Evolutionary conservation across 2,329 filamentous ascomycete genomes (phyloP).

Genomic region (Aspergillus awamori): DNA sequence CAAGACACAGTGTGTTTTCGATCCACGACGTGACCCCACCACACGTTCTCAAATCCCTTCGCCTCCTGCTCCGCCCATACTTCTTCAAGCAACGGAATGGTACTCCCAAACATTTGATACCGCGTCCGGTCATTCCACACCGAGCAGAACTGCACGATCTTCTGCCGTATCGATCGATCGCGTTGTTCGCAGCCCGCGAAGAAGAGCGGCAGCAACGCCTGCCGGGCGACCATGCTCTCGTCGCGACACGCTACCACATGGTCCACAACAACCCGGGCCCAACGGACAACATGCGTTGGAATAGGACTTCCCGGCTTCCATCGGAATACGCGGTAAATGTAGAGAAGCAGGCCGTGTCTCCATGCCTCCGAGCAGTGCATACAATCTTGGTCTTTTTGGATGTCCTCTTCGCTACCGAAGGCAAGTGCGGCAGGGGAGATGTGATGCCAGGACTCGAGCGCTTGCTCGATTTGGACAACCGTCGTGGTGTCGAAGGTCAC

Average conservation of each 20-base stretch:
- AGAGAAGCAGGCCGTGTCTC: background rate
- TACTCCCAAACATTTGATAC: conserved; percentile 2
- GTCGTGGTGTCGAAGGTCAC: background rate
- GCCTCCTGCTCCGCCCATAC: conserved; percentile 6
- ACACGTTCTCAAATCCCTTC: conserved; percentile 9
- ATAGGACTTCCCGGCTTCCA: background rate
- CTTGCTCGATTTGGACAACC: background rate
- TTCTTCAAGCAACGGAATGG: conserved; percentile 1
- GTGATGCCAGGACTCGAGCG: conserved; percentile 5
- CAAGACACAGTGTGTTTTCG: background rate
- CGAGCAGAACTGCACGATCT: background rate
- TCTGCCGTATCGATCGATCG: background rate
- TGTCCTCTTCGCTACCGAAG: background rate
- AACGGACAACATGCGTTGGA: background rate
- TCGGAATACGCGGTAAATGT: background rate
- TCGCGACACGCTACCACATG: conserved; percentile 11
- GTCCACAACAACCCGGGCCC: conserved; percentile 4
- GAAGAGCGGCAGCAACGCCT: conserved; percentile 9
- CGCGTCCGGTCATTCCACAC: conserved; percentile 2
- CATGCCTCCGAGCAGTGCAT: conserved; percentile 2
- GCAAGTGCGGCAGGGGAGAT: background rate
- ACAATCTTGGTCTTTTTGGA: background rate
- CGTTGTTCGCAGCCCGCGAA: conserved; percentile 9
- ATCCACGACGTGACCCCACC: conserved; percentile 6
- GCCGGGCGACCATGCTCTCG: background rate